These are phyloP conservation scores for Striga hermonthica DNA, from an alignment of 305 asterid genomes.

Conservation along the genomic window DNA sequence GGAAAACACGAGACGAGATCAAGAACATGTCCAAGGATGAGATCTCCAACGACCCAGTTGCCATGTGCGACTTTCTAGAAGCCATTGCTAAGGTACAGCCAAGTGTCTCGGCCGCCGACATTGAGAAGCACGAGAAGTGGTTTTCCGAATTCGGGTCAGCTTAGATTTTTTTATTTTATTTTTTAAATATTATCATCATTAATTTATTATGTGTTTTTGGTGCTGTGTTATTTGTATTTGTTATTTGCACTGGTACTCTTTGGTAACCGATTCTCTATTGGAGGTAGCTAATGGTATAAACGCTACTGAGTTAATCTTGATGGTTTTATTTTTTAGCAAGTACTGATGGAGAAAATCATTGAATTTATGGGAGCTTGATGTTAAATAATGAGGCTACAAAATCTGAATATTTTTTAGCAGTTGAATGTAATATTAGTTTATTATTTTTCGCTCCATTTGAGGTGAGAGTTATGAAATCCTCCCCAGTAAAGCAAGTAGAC, in stretches of 20 bases:
- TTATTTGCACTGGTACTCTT: conserved; percentile 16
- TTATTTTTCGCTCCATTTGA: too few species aligned
- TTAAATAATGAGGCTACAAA: too few species aligned
- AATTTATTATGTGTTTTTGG: conserved; percentile 3
- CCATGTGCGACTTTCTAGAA: conserved; percentile 88
- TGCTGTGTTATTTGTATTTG: conserved; percentile 33
- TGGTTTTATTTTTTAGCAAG: neutral
- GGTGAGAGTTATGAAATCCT: too few species aligned
- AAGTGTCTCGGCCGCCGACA: conserved; percentile 90
- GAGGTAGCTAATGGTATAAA: neutral
- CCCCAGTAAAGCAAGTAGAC: too few species aligned
- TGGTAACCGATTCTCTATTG: neutral
- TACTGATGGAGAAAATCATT: too few species aligned
- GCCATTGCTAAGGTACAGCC: conserved; percentile 91
- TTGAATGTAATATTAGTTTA: too few species aligned
- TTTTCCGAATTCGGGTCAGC: conserved; percentile 90
- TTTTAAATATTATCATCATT: neutral
- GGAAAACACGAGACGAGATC: conserved; percentile 95
- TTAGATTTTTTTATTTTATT: conserved; percentile 26
- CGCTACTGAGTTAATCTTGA: neutral
- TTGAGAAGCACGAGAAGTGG: conserved; percentile 96
- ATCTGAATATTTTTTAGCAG: too few species aligned
- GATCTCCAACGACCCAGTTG: conserved; percentile 85
- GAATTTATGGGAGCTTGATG: too few species aligned
- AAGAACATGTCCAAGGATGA: conserved; percentile 93